Evolutionary conservation across 2,329 filamentous ascomycete genomes (phyloP), one percentile per base, ranked within the genome.

Genomic region (Sarocladium oryzae): DNA sequence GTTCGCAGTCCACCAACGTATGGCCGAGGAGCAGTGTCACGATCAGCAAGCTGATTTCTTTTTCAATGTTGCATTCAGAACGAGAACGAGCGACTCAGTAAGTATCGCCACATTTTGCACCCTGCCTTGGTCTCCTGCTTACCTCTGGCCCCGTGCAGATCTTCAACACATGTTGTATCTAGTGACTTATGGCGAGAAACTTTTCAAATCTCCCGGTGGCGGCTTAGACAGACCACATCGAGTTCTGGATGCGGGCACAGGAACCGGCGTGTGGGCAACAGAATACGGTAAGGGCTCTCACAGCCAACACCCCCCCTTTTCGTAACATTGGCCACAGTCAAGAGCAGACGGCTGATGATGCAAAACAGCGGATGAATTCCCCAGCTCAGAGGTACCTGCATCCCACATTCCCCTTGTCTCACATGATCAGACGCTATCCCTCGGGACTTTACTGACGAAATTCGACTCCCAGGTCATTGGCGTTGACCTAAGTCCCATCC

Each of bases 111-210:
- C 4, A 1, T 21, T 40, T 21, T 21, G 7, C 18, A 4, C 21
- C 16, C 16, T 21, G 21, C 11, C 21, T 13, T 7, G 13, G 18
- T 20, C 16, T 4, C 16, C 4, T 21, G 18, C 36, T 40, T 3
- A 40, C 36, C 8, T 18, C 15, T 50, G 55, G 7, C 54, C 4
- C 4, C 2, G 2, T 1, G 8, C 32, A 56, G 66, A 71, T 51
- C 55, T 71, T 1, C 67, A 70, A 54, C 68, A 71, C 51, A 61
- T 68, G 23, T 54, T 69, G 0, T 67, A 66, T 30, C 49, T 55
- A 0, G 54, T 70, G 11, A 69, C 66, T 0, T 57, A 67, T 15
- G 60, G 62, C 1, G 59, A 60, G 10, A 63, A 62, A 37, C 58
- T 69, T 0, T 62, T 56, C 33, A 36, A 61, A 0, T 57, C 56